Conservation (phyloP, 208 protist genomes). For the Herpetomonas samuelpessoai region DNA sequence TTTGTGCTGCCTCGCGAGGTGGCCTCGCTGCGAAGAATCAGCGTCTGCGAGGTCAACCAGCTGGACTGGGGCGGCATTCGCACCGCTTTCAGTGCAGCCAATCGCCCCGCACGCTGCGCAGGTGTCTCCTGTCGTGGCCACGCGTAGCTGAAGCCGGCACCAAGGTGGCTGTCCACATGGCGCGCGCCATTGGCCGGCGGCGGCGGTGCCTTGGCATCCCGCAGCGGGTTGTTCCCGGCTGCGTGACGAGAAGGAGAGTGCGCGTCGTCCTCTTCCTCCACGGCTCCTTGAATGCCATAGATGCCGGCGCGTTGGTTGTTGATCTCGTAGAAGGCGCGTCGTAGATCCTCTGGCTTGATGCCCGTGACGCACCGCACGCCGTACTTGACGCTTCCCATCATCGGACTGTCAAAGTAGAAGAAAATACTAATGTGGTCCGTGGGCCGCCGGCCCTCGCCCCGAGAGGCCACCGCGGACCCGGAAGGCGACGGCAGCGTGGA, state of each 20-base stretch:
- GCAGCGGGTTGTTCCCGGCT: too few species aligned
- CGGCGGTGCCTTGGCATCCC: too few species aligned
- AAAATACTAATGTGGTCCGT: constrained; percentile 44
- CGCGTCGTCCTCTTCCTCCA: not conserved
- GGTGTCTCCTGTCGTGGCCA: not conserved
- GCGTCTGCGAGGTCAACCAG: not conserved
- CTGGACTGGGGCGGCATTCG: constrained; percentile 5
- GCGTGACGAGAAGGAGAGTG: too few species aligned
- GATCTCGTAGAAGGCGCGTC: constrained; percentile 28
- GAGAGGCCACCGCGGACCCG: too few species aligned
- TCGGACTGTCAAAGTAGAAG: constrained; percentile 65
- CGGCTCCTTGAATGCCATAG: constrained; percentile 26
- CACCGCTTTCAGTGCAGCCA: constrained; percentile 8
- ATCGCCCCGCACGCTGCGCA: not conserved
- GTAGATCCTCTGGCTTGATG: constrained; percentile 27
- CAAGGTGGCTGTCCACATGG: constrained; percentile 7
- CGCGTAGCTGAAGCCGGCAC: not conserved
- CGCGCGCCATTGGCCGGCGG: too few species aligned
- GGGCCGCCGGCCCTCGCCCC: not conserved
- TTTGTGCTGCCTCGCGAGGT: not conserved
- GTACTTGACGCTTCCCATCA: constrained; percentile 53
- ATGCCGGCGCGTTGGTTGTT: constrained; percentile 25
- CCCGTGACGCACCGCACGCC: constrained; percentile 63
- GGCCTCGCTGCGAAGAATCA: not conserved
- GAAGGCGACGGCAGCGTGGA: not conserved